Evolutionary conservation across 2,329 filamentous ascomycete species (phyloP), one percentile per base, ranked within the genome.

Genomic region (Laburnicola sp.): DNA sequence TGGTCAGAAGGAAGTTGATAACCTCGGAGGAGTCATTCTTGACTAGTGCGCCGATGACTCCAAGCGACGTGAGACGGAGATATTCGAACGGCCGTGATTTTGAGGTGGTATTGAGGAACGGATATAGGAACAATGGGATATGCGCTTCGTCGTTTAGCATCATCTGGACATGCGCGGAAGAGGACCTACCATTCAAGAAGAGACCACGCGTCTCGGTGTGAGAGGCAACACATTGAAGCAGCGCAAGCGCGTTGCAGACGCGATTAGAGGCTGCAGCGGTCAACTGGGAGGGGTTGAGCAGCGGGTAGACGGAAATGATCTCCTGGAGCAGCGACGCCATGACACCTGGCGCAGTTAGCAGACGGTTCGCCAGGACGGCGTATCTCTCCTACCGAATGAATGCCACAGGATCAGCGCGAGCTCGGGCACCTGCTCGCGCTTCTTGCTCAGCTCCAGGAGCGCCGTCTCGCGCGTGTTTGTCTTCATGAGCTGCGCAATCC

Each of bases 11-110:
- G 72, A 99, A 99, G 79, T 97, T 97, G 79, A 99, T 99, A 53
- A 97, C 94, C 69, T 97, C 94, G 16, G 90, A 93, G 2, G 92
- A 97, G 76, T 99, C 94, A 69, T 99, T 99, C 82, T 99, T 99
- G 53, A 99, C 94, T 39, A 99, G 80, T 1, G 94, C 94, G 50
- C 94, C 94, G 60, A 99, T 97, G 27, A 99, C 94, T 47, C 94
- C 94, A 22, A 99, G 84, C 16, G 92, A 97, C 0, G 94, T 99
- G 30, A 99, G 84, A 45, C 94, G 91, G 46, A 99, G 84, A 70
- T 99, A 99, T 74, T 99, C 94, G 72, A 97, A 99, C 0, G 94
- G 94, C 46, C 94, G 86, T 28, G 92, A 97, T 75, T 99, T 99
- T 30, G 94, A 97, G 1, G 94, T 99, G 3, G 94, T 99, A 77